Percentiles rank a stretch among this genome's conserved stretches.
These are phyloP conservation scores for Boletus edulis DNA, from an alignment of 768 basidiomycete species.

Conservation along the genomic window DNA sequence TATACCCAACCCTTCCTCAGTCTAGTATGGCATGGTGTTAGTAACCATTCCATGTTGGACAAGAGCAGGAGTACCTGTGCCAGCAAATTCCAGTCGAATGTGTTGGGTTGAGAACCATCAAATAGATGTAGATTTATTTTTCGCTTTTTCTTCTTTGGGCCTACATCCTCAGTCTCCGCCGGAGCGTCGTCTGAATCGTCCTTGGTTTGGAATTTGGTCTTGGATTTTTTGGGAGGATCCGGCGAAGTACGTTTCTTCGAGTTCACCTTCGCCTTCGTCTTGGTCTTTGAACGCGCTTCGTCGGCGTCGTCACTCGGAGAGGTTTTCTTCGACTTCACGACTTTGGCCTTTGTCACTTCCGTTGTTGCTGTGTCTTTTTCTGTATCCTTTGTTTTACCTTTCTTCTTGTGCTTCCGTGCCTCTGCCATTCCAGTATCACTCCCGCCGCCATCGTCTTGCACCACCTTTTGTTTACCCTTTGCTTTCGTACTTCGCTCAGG, in stretches of 20 bases:
- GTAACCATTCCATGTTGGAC: not conserved
- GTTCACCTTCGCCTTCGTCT: constrained; percentile 15
- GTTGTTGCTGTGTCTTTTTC: constrained; percentile 20
- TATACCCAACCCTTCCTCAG: constrained; percentile 52
- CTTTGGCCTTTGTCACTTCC: constrained; percentile 31
- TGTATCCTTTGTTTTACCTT: constrained; percentile 15
- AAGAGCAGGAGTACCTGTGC: constrained; percentile 32
- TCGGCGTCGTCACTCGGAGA: constrained; percentile 16
- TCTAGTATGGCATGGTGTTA: constrained; percentile 14
- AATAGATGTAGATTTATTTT: constrained; percentile 58
- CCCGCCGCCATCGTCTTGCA: constrained; percentile 14
- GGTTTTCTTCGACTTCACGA: constrained; percentile 23
- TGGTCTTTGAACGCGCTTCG: constrained; percentile 12
- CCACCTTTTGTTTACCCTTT: constrained; percentile 41
- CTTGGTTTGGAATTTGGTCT: constrained; percentile 12
- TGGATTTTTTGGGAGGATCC: constrained; percentile 22
- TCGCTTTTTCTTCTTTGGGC: constrained; percentile 64
- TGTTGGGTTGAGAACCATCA: constrained; percentile 37
- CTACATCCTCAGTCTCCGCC: constrained; percentile 26
- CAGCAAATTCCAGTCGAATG: constrained; percentile 46
- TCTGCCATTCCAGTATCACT: constrained; percentile 20
- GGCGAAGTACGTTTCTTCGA: constrained; percentile 20
- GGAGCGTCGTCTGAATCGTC: constrained; percentile 16
- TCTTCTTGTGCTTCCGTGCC: constrained; percentile 30
- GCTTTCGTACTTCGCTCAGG: constrained; percentile 26